phyloP scores from a whole-genome alignment of 345 rosid species.

The Syzygium aromaticum region DNA sequence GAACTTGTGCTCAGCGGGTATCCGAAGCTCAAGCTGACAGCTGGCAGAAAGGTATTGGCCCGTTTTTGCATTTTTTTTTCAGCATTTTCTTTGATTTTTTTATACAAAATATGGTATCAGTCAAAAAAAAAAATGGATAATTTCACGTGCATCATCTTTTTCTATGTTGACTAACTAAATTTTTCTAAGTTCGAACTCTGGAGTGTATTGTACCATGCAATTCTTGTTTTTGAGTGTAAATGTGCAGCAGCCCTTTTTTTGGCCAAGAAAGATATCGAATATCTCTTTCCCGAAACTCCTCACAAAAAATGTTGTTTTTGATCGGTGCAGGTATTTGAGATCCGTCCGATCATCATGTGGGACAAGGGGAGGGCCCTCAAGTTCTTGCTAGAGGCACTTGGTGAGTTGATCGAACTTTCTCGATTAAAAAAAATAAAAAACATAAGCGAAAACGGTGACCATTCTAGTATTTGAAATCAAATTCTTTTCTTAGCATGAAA shows the following conservation, averaged over 20 bases:
- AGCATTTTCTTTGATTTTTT: background rate
- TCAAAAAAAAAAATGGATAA: background rate
- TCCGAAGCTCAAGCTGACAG: conserved; percentile 64
- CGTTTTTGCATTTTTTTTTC: background rate
- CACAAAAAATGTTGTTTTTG: background rate
- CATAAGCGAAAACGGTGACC: background rate
- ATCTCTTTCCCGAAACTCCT: background rate
- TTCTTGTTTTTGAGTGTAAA: background rate
- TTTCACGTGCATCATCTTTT: background rate
- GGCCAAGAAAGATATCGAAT: background rate
- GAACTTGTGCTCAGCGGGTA: conserved; percentile 44
- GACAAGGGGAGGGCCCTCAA: conserved; percentile 96
- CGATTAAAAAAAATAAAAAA: background rate
- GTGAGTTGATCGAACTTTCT: conserved; percentile 15
- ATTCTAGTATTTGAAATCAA: background rate
- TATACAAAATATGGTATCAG: background rate
- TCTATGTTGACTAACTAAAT: background rate
- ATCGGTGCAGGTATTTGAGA: conserved; percentile 54
- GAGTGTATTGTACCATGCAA: background rate
- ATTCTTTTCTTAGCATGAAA: background rate
- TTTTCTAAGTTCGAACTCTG: background rate
- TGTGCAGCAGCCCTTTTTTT: background rate
- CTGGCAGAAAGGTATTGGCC: conserved; percentile 71
- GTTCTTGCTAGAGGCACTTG: conserved; percentile 71
- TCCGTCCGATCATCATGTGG: conserved; percentile 93